Percentiles rank a stretch among this genome's conserved stretches.
These are phyloP conservation scores for Sphaceloma murrayae DNA, from an alignment of 2,329 filamentous ascomycete genomes.

Conservation along the genomic window DNA sequence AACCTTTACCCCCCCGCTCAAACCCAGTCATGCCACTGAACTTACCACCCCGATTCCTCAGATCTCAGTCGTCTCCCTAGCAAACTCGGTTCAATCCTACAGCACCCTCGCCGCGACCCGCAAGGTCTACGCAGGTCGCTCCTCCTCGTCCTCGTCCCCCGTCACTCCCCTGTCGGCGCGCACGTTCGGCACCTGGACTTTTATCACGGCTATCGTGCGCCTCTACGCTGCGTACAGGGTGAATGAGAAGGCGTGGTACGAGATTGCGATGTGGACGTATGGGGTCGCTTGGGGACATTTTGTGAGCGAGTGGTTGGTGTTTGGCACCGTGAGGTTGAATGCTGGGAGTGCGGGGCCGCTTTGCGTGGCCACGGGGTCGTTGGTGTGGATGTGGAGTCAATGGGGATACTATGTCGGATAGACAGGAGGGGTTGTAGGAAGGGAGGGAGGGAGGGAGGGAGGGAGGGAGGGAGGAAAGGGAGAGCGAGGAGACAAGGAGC, in stretches of 20 bases:
- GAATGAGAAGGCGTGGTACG: slow-evolving; percentile 60
- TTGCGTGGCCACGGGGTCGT: slow-evolving; percentile 45
- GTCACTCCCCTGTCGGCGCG: slow-evolving; percentile 67
- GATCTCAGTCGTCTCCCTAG: slow-evolving; percentile 73
- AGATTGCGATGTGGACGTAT: slow-evolving; percentile 75
- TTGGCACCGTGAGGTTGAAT: slow-evolving; percentile 61
- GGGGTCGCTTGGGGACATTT: slow-evolving; percentile 70
- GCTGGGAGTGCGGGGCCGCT: slow-evolving; percentile 51
- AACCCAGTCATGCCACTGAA: too few relatives aligned
- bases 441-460: not conserved
- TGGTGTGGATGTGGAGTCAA: slow-evolving; percentile 57
- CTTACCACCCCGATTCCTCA: too few relatives aligned
- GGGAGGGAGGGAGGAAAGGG: not conserved
- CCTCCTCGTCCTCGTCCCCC: too few relatives aligned
- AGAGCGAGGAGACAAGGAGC: slow-evolving; percentile 6
- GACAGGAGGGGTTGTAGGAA: not conserved
- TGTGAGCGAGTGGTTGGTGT: slow-evolving; percentile 68
- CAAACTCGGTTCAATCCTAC: slow-evolving; percentile 80
- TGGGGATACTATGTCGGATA: slow-evolving; percentile 59
- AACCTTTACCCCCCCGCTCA: slow-evolving; percentile 15
- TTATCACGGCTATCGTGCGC: slow-evolving; percentile 65
- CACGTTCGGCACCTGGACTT: slow-evolving; percentile 81
- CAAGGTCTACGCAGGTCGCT: slow-evolving; percentile 71
- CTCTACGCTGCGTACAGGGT: slow-evolving; percentile 80
- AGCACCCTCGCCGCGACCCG: slow-evolving; percentile 68